Base-by-base conservation (phyloP, 2,329 filamentous ascomycete genomes). In the Fonsecaea multimorphosa region DNA sequence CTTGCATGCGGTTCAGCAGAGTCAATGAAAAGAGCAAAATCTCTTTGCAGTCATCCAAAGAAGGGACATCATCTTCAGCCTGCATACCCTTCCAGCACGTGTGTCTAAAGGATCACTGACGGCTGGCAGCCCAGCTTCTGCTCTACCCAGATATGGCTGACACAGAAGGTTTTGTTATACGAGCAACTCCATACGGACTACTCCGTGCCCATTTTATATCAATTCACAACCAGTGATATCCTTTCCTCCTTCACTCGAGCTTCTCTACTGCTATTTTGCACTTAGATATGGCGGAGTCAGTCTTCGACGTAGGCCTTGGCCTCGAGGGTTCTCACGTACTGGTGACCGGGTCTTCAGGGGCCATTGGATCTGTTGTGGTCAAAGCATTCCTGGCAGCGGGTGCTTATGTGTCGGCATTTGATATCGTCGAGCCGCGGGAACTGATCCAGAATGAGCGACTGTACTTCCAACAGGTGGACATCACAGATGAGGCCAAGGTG, bases 321-420 rank as follows among this genome's bases (percentile, higher is more conserved):
- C 75, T 82, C 34, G 70, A 75, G 62, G 73, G 69, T 57, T 76
- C 72, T 19, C 78, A 79, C 65, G 77, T 81, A 38, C 70, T 81
- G 29, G 69, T 81, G 60, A 81, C 79, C 5, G 79, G 80, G 36
- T 79, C 76, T 49, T 76, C 73, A 40, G 79, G 79, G 34, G 72
- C 77, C 2, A 81, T 82, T 52, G 80, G 79, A 7, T 70, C 72
- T 6, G 73, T 76, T 14, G 74, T 79, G 1, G 76, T 79, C 31
- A 70, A 74, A 58, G 78, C 78, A 49, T 80, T 82, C 67, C 74
- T 82, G 36, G 73, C 78, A 22, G 79, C 80, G 6, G 79, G 79
- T n/a, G 74, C 76, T 29, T 73, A 74, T 34, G 81, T 83, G 24
- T 79, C 78, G 4, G 76, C 72, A 12, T 70, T 78, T 38, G 77